Base-by-base conservation (phyloP, 2,329 filamentous ascomycete genomes). In the Xylaria sp. region DNA sequence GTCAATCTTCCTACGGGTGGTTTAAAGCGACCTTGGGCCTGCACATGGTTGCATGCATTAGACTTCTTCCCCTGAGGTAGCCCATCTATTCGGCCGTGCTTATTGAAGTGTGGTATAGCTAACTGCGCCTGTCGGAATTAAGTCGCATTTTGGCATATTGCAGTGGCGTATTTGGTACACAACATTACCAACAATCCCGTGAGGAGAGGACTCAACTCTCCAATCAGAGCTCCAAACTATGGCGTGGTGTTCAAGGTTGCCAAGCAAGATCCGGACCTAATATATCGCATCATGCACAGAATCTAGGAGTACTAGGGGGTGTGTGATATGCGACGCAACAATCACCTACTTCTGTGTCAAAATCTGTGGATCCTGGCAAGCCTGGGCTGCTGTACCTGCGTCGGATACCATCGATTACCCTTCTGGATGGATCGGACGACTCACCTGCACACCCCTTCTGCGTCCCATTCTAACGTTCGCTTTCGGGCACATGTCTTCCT, bases 331-430 rank as follows among this genome's bases (percentile, higher is more conserved):
- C 66, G 66, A 62, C 53, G 43, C 65, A 61, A 53, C 66, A 45
- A 53, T 36, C 45, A 25, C 63, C n/a, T 50, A 43, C 63, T 45
- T 30, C 34, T 53, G 60, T 23, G 18, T 53, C 56, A 36, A 57
- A 60, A 18, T 45, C 50, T 68, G 71, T 72, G 72, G 70, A 68
- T 71, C 72, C 70, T n/a, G n/a, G n/a, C n/a, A n/a, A n/a, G n/a
- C n/a, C n/a, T 68, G 64, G 55, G 67, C 20, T 62, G 60, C 64
- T 70, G 74, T 76, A 75, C 74, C 74, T 76, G 73, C 74, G 67
- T 76, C 61, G 70, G 61, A 63, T 65, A 63, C 67, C 57, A 71
- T 70, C 69, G 63, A 56, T 36, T n/a, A 25, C 39, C 55, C 20
- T 55, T 36, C 20, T 41, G 25, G 57, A 23, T 41, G 50, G 62